Percentiles rank a stretch among this genome's conserved stretches.
Conservation (phyloP, 2,329 filamentous ascomycete genomes). For the Scedosporium minutisporum region DNA sequence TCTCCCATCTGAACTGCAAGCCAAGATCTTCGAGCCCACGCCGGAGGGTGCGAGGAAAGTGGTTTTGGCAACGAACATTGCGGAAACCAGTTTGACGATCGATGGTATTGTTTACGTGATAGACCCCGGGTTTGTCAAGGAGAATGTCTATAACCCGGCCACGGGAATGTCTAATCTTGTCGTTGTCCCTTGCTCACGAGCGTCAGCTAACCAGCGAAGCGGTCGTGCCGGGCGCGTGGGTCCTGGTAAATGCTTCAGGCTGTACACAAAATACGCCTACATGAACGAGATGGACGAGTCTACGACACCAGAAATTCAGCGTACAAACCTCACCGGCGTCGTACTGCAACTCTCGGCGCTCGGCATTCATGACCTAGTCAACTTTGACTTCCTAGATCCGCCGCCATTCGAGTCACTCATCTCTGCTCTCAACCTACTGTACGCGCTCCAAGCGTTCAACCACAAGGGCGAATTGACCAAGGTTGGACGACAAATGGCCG, state of each 20-base stretch:
- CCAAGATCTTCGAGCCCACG: conserved; percentile 90
- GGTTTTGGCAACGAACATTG: conserved; percentile 91
- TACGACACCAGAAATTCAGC: conserved; percentile 85
- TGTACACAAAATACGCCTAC: conserved; percentile 90
- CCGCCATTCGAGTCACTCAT: conserved; percentile 86
- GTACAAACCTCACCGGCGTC: conserved; percentile 76
- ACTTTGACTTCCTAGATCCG: conserved; percentile 95
- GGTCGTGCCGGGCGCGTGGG: conserved; percentile 88
- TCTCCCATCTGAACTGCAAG: conserved; percentile 79
- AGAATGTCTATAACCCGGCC: conserved; percentile 84
- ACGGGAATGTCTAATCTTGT: conserved; percentile 90
- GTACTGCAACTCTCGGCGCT: conserved; percentile 81
- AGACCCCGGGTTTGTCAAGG: conserved; percentile 89
- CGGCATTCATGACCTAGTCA: conserved; percentile 82
- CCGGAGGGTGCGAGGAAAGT: conserved; percentile 80
- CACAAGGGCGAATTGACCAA: conserved; percentile 84
- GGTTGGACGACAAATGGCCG: conserved; percentile 85
- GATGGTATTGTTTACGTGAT: conserved; percentile 96
- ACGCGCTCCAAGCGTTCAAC: conserved; percentile 81
- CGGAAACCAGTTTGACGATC: conserved; percentile 90
- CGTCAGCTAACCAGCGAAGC: conserved; percentile 85
- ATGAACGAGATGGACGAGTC: conserved; percentile 92
- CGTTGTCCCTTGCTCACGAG: conserved; percentile 82
- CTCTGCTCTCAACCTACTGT: conserved; percentile 79
- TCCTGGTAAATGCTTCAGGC: conserved; percentile 82